Evolutionary conservation across 2,329 filamentous ascomycete species (phyloP).

Genomic region (Venturia carpophila): DNA sequence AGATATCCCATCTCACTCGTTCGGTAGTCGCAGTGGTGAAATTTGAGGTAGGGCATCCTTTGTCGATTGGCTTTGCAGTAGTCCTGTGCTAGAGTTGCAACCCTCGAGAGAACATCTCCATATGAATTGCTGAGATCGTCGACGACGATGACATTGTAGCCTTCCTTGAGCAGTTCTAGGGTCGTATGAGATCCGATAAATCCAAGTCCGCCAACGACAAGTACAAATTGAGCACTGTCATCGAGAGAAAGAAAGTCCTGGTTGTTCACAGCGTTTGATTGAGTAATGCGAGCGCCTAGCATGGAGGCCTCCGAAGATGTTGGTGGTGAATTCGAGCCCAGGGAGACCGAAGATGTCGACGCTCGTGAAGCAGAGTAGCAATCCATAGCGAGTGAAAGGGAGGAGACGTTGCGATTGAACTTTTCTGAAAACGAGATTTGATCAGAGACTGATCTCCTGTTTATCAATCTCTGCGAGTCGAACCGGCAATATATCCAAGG

Average conservation of each 20-base stretch:
- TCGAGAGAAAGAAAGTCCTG: background rate
- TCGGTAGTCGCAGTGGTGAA: conserved; percentile 5
- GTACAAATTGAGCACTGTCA: conserved; percentile 33
- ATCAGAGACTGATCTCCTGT: background rate
- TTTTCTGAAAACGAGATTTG: background rate
- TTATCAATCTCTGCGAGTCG: background rate
- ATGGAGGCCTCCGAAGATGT: background rate
- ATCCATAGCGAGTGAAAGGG: background rate
- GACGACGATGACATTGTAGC: conserved; percentile 45
- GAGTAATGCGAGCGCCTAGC: background rate
- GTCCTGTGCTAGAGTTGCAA: background rate
- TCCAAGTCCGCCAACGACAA: conserved; percentile 48
- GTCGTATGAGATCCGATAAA: conserved; percentile 51
- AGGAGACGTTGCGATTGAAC: background rate
- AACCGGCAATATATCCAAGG: background rate
- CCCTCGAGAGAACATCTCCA: conserved; percentile 28
- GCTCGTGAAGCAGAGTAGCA: background rate
- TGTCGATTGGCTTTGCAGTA: background rate
- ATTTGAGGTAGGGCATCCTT: conserved; percentile 6
- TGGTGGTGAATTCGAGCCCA: background rate
- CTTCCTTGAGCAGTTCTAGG: conserved; percentile 46
- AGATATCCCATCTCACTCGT: conserved; percentile 3
- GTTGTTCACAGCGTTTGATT: background rate
- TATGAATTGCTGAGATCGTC: conserved; percentile 42
- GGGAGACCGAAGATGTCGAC: background rate